Evolutionary conservation across 257 asterid genomes (phyloP), one percentile per base, ranked within the genome.

Genomic region (Solanum rostratum): DNA sequence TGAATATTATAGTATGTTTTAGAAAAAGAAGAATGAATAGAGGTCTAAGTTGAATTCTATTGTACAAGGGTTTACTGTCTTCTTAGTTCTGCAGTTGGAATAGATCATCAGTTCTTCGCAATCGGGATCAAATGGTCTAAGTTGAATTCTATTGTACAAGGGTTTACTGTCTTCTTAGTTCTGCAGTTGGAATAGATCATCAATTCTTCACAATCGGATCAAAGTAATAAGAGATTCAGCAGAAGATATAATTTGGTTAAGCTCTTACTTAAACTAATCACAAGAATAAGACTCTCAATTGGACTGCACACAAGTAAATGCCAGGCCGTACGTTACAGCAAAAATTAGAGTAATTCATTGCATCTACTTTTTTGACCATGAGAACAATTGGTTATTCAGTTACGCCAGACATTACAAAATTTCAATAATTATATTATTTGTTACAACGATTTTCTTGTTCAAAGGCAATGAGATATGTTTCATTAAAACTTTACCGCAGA

Each of bases 401-500:
- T 22, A 62, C 27, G 33, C 29, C 18, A 24, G 69, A 11, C 19
- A 62, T 3, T n/a, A 60, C 2, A 22, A 60, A 11, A 62, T 62
- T 24, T 39, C 19, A 27, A 24, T 6, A 37, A 62, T 2, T 12
- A 62, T 62, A 62, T 24, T 62, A 62, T 62, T 8, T 62, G 69
- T 62, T 12, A 62, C 10, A 19, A 74, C 10, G 13, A 43, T 3
- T 45, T 74, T 18, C 10, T 45, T 74, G 19, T 33, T 20, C 29
- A 45, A 43, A 74, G 55, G 55, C 59, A 45, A 45, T 46, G 53
- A 54, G 39, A 45, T 30, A 50, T 24, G 39, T 6, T 78, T 15
- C 27, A 33, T 71, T n/a, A 71, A 43, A 43, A 39, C 24, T 43
- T 82, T 87, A 90, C 93, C 90, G 83, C 80, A 54, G 93, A 90